A percentile compares a stretch with the other conserved stretches of the same genome.
Conservation (phyloP, 2,329 filamentous ascomycete species). For the Microdochium trichocladiopsis region DNA sequence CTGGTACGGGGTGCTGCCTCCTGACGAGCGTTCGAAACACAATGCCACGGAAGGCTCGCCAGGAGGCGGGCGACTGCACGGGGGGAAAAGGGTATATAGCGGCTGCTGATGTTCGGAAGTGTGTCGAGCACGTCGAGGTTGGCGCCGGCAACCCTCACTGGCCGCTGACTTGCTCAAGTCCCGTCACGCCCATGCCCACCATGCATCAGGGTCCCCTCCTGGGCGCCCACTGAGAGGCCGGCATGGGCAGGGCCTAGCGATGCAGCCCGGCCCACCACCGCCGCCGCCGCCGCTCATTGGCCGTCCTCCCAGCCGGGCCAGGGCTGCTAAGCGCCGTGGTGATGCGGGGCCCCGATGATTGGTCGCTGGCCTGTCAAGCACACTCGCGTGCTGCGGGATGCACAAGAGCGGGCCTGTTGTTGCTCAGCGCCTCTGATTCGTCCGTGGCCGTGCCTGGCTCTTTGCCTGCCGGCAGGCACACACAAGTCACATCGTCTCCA, state of each 20-base stretch:
- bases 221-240: constrained; percentile 20
- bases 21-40: constrained; percentile 43
- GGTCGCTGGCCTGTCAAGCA: neutral
- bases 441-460: no score
- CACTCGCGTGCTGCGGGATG: no score
- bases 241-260: neutral
- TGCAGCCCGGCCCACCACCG: neutral
- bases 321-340: constrained; percentile 24
- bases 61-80: constrained; percentile 10
- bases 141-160: constrained; percentile 31
- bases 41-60: constrained; percentile 5
- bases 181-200: constrained; percentile 19
- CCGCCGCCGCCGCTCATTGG: neutral
- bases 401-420: no score
- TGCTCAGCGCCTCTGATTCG: no score
- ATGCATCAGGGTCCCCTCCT: constrained; percentile 28
- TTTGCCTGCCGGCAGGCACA: neutral
- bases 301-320: constrained; percentile 14
- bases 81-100: constrained; percentile 49
- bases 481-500: neutral
- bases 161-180: constrained; percentile 32
- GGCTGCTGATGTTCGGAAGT: constrained; percentile 42
- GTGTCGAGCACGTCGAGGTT: constrained; percentile 28
- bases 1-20: constrained; percentile 25
- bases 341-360: neutral